Conservation (phyloP, 768 basidiomycete genomes). For the Podaxis sp. region DNA sequence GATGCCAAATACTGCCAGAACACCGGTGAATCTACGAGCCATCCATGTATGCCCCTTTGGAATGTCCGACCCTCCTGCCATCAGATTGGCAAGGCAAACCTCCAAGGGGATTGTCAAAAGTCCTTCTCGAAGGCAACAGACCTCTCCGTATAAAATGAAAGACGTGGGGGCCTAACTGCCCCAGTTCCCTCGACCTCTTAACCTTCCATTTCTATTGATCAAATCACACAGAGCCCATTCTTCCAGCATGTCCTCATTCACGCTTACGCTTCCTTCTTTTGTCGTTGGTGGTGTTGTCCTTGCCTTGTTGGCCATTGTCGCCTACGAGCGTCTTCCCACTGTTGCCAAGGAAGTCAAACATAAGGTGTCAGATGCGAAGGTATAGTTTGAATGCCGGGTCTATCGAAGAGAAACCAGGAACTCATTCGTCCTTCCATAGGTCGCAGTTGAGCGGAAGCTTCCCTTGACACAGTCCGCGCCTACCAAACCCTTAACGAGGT, state of each 20-base stretch:
- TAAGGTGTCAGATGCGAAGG: conserved; percentile 10
- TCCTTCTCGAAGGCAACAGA: background rate
- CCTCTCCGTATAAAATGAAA: background rate
- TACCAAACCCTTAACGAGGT: conserved; percentile 6
- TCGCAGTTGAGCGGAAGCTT: conserved; percentile 7
- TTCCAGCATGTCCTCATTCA: background rate
- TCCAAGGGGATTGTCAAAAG: background rate
- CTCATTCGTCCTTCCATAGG: background rate
- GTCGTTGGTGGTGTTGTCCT: conserved; percentile 10
- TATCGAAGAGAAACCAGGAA: background rate
- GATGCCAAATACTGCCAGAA: background rate
- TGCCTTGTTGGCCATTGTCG: background rate
- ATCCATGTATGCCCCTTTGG: background rate
- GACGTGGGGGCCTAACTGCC: background rate
- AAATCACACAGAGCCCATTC: background rate
- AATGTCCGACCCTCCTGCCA: background rate
- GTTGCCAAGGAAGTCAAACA: conserved; percentile 8
- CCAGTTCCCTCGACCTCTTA: background rate
- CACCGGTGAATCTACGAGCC: background rate
- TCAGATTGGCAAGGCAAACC: background rate
- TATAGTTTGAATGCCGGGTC: background rate
- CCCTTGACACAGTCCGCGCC: background rate
- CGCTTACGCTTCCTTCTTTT: conserved; percentile 1
- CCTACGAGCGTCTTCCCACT: conserved; percentile 6
- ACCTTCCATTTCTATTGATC: background rate